These are phyloP conservation scores for Poa annua DNA, from an alignment of 176 grass and related monocot genomes.

Conservation along the genomic window DNA sequence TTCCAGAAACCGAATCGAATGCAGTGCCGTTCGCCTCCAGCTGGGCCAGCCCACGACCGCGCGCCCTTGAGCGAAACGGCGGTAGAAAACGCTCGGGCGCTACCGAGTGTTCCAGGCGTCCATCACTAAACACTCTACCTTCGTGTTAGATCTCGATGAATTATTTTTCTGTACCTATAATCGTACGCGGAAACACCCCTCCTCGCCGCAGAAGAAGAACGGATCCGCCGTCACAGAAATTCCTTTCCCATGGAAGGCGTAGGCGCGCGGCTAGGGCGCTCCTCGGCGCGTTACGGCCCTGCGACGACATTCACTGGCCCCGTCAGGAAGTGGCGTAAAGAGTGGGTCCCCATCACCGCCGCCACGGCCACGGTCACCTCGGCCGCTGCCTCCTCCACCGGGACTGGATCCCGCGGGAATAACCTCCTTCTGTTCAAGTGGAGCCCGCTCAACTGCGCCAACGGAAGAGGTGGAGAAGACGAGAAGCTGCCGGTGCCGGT, in stretches of 20 bases:
- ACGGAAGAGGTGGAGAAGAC: conserved; percentile 29
- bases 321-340: conserved; percentile 80
- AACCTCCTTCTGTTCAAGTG: conserved; percentile 69
- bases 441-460: conserved; percentile 51
- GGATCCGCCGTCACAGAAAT: conserved; percentile 9
- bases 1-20: too few species aligned
- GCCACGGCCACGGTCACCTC: conserved; percentile 22
- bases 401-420: conserved; percentile 41
- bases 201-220: conserved; percentile 14
- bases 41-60: too few species aligned
- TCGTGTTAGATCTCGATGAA: conserved; percentile 19
- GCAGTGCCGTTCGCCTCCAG: too few species aligned
- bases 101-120: too few species aligned
- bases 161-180: conserved; percentile 28
- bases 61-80: too few species aligned
- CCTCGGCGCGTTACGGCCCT: conserved; percentile 74
- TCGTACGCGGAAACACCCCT: neutral
- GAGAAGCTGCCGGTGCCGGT: neutral
- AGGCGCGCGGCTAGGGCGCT: conserved; percentile 63
- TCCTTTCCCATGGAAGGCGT: conserved; percentile 58
- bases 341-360: conserved; percentile 58
- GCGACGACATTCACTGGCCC: conserved; percentile 71
- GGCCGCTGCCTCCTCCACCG: neutral
- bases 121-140: too few species aligned
- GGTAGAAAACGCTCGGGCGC: too few species aligned